Conservation (phyloP, 345 rosid genomes). For the Melastoma malabathricum region DNA sequence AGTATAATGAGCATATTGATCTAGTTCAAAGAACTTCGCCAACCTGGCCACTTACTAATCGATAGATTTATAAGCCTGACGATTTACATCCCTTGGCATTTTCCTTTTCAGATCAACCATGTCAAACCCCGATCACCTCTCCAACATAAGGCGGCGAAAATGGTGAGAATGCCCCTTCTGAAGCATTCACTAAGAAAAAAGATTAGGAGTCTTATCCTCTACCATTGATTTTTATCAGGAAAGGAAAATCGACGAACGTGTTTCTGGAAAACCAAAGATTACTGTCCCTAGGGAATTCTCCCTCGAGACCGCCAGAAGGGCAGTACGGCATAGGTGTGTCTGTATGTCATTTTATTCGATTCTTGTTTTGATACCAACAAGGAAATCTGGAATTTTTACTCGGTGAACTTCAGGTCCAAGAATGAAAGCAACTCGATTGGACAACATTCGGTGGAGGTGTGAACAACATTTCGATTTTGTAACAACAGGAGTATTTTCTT, state of each 20-base stretch:
- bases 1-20: too few relatives aligned
- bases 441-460: not conserved
- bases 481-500: too few relatives aligned
- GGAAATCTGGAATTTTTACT: too few relatives aligned
- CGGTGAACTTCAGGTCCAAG: slow-evolving; percentile 27
- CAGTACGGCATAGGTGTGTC: slow-evolving; percentile 28
- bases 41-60: too few relatives aligned
- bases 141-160: slow-evolving; percentile 35
- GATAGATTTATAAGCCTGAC: too few relatives aligned
- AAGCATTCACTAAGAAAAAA: not conserved
- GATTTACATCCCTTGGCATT: not conserved
- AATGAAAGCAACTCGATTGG: slow-evolving; percentile 11
- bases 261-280: slow-evolving; percentile 16
- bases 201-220: not conserved
- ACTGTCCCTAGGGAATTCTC: slow-evolving; percentile 48
- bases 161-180: slow-evolving; percentile 12
- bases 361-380: not conserved
- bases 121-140: slow-evolving; percentile 48
- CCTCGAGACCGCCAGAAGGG: slow-evolving; percentile 46
- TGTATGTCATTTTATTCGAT: not conserved
- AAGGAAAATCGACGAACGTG: slow-evolving; percentile 10
- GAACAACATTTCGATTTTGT: not conserved
- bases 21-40: too few relatives aligned
- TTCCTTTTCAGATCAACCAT: slow-evolving; percentile 35
- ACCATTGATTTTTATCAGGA: slow-evolving; percentile 15